A percentile compares a stretch with the other conserved stretches of the same genome.
Conservation (phyloP, 2,329 filamentous ascomycete species). For the Didymella exigua region DNA sequence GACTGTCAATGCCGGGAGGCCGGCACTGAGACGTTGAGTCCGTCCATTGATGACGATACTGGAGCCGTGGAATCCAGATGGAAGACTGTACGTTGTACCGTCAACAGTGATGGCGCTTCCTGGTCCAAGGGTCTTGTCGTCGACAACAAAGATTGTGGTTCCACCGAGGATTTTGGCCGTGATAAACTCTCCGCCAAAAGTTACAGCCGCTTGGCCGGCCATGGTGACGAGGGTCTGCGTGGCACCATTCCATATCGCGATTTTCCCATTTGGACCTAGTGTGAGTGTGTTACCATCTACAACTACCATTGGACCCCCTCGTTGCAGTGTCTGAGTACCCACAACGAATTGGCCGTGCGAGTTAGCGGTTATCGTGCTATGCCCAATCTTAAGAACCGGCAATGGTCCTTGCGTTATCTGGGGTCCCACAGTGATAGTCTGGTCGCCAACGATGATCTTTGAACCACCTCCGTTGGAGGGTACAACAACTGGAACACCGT, state of each 20-base stretch:
- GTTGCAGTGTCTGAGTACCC: conserved; percentile 41
- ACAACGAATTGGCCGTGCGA: conserved; percentile 41
- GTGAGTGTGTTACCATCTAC: conserved; percentile 46
- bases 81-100: conserved; percentile 36
- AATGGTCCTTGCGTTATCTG: conserved; percentile 20
- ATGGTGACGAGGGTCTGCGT: conserved; percentile 35
- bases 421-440: conserved; percentile 29
- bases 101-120: conserved; percentile 31
- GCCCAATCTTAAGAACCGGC: conserved; percentile 35
- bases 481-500: conserved; percentile 39
- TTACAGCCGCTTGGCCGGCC: conserved; percentile 25
- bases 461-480: conserved; percentile 31
- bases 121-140: conserved; percentile 25
- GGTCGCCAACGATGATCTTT: conserved; percentile 37
- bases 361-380: conserved; percentile 38
- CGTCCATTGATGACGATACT: conserved; percentile 32
- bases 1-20: conserved; percentile 19
- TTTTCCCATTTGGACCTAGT: conserved; percentile 43
- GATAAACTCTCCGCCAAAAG: conserved; percentile 27
- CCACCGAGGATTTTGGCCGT: conserved; percentile 34
- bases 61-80: conserved; percentile 20
- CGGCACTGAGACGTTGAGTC: conserved; percentile 24
- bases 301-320: conserved; percentile 44
- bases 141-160: conserved; percentile 31
- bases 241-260: conserved; percentile 46